Evolutionary conservation across 2,329 filamentous ascomycete species (phyloP).

Genomic region (Pseudogymnoascus sp.): DNA sequence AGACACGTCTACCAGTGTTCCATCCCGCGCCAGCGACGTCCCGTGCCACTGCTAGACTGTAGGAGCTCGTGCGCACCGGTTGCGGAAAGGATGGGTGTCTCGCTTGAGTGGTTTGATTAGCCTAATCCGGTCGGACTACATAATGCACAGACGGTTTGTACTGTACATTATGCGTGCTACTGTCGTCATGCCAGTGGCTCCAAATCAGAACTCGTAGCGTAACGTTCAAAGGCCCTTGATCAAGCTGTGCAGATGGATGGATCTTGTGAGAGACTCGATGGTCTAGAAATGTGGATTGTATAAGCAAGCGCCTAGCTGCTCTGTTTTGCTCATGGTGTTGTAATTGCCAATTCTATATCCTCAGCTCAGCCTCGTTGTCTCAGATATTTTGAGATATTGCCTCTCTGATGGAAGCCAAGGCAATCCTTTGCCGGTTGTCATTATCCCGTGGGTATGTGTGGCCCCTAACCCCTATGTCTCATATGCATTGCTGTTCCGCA

Average conservation of each 20-base stretch:
- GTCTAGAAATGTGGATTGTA: background rate
- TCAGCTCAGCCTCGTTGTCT: background rate
- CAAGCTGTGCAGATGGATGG: background rate
- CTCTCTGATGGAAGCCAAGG: background rate
- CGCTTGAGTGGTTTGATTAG: background rate
- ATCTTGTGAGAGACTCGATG: background rate
- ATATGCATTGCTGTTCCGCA: background rate
- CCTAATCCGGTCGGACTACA: background rate
- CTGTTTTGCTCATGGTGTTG: background rate
- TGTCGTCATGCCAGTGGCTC: constrained; percentile 1
- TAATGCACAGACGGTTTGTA: background rate
- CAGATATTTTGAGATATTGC: background rate
- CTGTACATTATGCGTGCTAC: background rate
- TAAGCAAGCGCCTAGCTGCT: background rate
- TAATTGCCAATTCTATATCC: background rate
- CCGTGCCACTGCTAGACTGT: background rate
- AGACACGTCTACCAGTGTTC: constrained; percentile 1
- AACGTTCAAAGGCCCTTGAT: background rate
- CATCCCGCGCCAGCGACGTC: background rate
- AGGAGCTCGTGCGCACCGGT: background rate
- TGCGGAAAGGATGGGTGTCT: background rate
- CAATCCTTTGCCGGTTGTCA: background rate
- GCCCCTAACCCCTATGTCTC: background rate
- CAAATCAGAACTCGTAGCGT: constrained; percentile 3
- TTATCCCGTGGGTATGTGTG: background rate